phyloP scores from a whole-genome alignment of 2,329 filamentous ascomycete genomes.

The Chaetothyriales sp. region DNA sequence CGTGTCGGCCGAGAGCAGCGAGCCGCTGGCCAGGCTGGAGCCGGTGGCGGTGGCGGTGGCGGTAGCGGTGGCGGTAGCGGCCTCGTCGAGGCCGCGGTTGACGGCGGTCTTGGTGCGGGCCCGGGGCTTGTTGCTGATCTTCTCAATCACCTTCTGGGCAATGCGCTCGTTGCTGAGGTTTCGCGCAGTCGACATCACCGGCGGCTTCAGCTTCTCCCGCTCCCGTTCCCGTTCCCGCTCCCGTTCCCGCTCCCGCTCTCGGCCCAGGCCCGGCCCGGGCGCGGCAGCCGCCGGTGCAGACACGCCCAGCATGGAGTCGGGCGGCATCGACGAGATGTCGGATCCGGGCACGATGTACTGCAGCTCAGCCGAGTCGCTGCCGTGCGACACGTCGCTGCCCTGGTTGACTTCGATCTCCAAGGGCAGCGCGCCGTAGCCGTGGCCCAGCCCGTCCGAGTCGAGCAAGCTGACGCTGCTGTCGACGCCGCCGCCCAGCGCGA shows the following conservation, averaged over 20 bases:
- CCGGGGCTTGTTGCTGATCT: conserved; percentile 41
- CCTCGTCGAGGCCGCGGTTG: conserved; percentile 21
- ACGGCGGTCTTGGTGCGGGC: conserved; percentile 26
- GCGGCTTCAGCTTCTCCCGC: conserved; percentile 43
- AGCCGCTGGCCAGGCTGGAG: conserved; percentile 46
- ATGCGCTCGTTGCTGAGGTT: conserved; percentile 55
- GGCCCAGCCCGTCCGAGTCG: conserved; percentile 60
- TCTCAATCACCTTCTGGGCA: conserved; percentile 56
- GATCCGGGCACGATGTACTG: conserved; percentile 57
- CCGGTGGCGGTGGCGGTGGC: conserved; percentile 34
- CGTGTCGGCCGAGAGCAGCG: conserved; percentile 36
- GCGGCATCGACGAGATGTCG: conserved; percentile 72
- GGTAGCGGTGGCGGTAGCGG: conserved; percentile 18
- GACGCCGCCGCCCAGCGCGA: conserved; percentile 40
- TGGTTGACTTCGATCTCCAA: conserved; percentile 79
- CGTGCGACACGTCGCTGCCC: conserved; percentile 53
- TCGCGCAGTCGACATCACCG: conserved; percentile 44
- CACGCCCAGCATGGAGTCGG: conserved; percentile 56
- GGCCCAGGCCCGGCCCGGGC: too few species aligned
- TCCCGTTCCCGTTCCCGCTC: too few species aligned
- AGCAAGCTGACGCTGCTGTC: conserved; percentile 53
- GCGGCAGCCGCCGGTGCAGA: conserved; percentile 15
- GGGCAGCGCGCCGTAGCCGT: conserved; percentile 51
- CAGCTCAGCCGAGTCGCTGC: conserved; percentile 45
- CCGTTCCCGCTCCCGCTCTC: too few species aligned